These are phyloP conservation scores for Dryas alaskensis DNA, from an alignment of 306 rosid genomes.

Conservation along the genomic window DNA sequence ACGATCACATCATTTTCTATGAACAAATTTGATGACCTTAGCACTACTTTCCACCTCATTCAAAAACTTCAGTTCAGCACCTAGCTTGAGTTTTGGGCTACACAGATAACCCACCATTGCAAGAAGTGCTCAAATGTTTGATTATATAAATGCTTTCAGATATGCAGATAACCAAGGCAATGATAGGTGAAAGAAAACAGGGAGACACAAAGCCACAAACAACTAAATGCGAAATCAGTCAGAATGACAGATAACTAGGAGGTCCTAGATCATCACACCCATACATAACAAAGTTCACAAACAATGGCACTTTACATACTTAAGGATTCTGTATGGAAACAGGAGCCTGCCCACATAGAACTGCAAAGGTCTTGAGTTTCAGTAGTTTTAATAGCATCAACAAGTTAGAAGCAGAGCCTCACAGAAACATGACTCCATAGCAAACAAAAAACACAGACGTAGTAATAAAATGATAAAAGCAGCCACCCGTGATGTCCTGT, in stretches of 20 bases:
- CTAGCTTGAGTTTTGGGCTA: too few relatives aligned
- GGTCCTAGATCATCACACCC: constrained; percentile 25
- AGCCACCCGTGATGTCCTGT: constrained; percentile 34
- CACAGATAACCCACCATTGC: too few relatives aligned
- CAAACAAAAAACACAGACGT: constrained; percentile 27
- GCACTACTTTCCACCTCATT: too few relatives aligned
- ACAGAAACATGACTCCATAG: constrained; percentile 34
- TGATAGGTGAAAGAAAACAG: too few relatives aligned
- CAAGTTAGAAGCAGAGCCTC: constrained; percentile 33
- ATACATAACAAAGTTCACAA: constrained; percentile 37
- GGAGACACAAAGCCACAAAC: neutral
- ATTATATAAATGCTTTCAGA: too few relatives aligned
- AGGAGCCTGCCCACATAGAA: constrained; percentile 30
- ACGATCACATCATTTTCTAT: too few relatives aligned
- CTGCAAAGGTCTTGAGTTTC: constrained; percentile 26
- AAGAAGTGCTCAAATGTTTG: too few relatives aligned
- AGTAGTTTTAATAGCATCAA: constrained; percentile 16
- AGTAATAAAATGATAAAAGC: constrained; percentile 29
- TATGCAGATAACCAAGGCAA: too few relatives aligned
- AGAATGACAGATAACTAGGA: constrained; percentile 17
- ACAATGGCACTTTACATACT: constrained; percentile 44
- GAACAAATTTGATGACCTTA: too few relatives aligned
- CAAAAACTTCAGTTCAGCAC: too few relatives aligned
- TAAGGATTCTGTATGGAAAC: constrained; percentile 34
- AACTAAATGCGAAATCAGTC: neutral